phyloP scores from a whole-genome alignment of 768 basidiomycete genomes.

The Ephemerocybe angulata region DNA sequence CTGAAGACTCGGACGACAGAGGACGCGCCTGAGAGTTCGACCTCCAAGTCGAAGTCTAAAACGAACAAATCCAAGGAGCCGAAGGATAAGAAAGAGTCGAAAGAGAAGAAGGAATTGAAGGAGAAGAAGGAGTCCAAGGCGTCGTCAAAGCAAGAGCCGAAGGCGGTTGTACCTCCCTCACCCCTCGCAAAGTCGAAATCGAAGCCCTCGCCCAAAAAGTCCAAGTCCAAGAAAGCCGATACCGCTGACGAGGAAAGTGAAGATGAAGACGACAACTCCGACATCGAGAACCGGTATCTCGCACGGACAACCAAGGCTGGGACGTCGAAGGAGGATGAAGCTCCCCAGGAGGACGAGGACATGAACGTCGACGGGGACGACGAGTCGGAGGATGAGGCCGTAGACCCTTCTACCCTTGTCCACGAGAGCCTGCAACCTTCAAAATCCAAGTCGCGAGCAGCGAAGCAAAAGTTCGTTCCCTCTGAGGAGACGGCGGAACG shows the following conservation, averaged over 20 bases:
- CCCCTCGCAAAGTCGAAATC: too few species aligned
- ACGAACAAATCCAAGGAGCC: not conserved
- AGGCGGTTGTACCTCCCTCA: too few species aligned
- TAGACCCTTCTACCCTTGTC: slow-evolving; percentile 32
- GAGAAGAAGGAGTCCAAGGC: slow-evolving; percentile 2
- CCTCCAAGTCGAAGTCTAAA: slow-evolving; percentile 20
- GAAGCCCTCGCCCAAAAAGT: not conserved
- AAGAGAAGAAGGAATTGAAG: not conserved
- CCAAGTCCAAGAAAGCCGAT: slow-evolving; percentile 6
- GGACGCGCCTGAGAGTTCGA: slow-evolving; percentile 17
- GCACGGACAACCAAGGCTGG: slow-evolving; percentile 10
- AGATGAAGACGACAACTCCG: slow-evolving; percentile 14
- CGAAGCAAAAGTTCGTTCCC: slow-evolving; percentile 51
- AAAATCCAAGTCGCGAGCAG: slow-evolving; percentile 24
- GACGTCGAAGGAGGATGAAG: slow-evolving; percentile 14
- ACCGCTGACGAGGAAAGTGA: slow-evolving; percentile 6
- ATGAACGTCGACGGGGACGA: slow-evolving; percentile 28
- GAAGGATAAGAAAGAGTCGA: not conserved
- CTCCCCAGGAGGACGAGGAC: slow-evolving; percentile 11
- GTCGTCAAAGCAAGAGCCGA: not conserved
- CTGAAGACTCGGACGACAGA: slow-evolving; percentile 27
- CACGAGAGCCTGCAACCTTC: slow-evolving; percentile 53
- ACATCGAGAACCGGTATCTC: slow-evolving; percentile 7
- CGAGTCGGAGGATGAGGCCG: slow-evolving; percentile 18
- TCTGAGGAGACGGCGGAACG: slow-evolving; percentile 68